Evolutionary conservation across 2,329 filamentous ascomycete species (phyloP).

Genomic region (Cladosporium sphaerospermum): DNA sequence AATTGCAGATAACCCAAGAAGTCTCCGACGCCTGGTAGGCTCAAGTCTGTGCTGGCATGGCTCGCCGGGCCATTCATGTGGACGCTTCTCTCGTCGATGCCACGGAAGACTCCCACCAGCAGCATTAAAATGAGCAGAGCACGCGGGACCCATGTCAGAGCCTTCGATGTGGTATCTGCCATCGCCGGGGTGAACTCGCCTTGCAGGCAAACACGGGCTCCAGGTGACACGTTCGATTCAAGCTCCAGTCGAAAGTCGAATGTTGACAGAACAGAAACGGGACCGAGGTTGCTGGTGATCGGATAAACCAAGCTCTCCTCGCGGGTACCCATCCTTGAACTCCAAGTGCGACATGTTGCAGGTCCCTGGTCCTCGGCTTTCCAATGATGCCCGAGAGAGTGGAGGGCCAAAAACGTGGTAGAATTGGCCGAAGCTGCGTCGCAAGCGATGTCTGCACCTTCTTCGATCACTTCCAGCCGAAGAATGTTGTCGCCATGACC

Average conservation of each 20-base stretch:
- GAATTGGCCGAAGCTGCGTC: background rate
- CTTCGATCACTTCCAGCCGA: background rate
- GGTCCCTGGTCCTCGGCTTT: background rate
- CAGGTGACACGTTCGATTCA: background rate
- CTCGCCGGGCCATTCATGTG: background rate
- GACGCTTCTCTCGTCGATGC: background rate
- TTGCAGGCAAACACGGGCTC: background rate
- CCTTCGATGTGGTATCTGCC: background rate
- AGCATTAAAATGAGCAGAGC: background rate
- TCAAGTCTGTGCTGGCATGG: background rate
- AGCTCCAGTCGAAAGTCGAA: slow-evolving; percentile 4
- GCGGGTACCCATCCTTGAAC: background rate
- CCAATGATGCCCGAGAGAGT: background rate
- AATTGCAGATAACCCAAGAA: slow-evolving; percentile 5
- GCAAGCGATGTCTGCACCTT: background rate
- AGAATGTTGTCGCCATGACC: background rate
- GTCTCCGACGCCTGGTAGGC: slow-evolving; percentile 1
- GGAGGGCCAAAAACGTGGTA: background rate
- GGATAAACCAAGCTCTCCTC: background rate
- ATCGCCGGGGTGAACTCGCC: slow-evolving; percentile 1
- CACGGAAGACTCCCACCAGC: background rate
- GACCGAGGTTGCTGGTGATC: background rate
- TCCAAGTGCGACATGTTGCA: background rate
- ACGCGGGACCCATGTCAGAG: background rate
- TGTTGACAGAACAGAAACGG: background rate